Evolutionary conservation across 768 basidiomycete genomes (phyloP).

Genomic region (Rhodocollybia butyracea): DNA sequence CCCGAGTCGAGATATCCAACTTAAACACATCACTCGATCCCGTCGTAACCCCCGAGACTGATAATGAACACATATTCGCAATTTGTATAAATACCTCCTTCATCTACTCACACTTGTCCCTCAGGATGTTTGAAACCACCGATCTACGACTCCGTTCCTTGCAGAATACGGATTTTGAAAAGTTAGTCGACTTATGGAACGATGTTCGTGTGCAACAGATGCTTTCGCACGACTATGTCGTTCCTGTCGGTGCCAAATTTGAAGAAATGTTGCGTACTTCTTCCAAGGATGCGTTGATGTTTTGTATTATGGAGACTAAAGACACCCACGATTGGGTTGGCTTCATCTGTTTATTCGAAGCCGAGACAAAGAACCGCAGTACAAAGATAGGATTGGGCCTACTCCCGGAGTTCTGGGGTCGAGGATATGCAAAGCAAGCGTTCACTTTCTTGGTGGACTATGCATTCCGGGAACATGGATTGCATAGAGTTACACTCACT

Average conservation of each 20-base stretch:
- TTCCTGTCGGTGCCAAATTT: slow-evolving; percentile 8
- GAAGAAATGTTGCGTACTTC: not conserved
- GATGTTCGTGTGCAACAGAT: slow-evolving; percentile 23
- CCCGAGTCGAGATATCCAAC: no score
- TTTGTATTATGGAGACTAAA: not conserved
- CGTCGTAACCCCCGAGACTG: no score
- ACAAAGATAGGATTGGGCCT: slow-evolving; percentile 30
- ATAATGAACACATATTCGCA: no score
- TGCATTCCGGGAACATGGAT: slow-evolving; percentile 33
- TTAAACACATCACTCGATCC: no score
- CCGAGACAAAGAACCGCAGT: slow-evolving; percentile 20
- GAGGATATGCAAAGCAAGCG: no score
- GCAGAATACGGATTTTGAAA: slow-evolving; percentile 26
- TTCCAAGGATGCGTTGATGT: not conserved
- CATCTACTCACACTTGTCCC: no score
- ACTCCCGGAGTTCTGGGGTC: no score
- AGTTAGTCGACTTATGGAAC: slow-evolving; percentile 25
- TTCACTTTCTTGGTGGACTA: slow-evolving; percentile 41
- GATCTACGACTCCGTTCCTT: slow-evolving; percentile 30
- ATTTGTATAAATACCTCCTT: no score
- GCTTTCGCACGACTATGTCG: slow-evolving; percentile 10
- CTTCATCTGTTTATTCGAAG: not conserved
- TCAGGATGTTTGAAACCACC: slow-evolving; percentile 27
- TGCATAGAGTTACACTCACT: slow-evolving; percentile 38
- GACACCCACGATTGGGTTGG: not conserved